Conservation (phyloP, 495 filamentous ascomycete genomes). For the Aspergillus ostianus region DNA sequence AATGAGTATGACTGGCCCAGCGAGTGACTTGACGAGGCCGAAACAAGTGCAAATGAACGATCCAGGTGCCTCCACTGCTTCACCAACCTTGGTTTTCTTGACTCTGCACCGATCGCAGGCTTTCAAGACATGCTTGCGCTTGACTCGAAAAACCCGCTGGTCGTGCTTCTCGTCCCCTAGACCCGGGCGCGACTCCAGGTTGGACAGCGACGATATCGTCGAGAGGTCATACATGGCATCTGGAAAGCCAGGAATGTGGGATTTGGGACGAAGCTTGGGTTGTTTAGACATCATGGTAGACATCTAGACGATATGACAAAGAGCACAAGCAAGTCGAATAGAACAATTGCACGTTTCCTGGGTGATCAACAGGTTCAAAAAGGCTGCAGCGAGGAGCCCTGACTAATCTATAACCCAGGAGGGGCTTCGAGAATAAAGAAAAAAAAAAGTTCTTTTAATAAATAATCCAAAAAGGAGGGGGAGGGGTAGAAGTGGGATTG, state of each 20-base stretch:
- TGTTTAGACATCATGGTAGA: conserved; percentile 38
- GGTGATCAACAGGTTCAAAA: conserved; percentile 7
- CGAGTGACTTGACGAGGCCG: not conserved
- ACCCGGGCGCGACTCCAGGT: conserved; percentile 31
- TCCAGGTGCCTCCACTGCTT: conserved; percentile 3
- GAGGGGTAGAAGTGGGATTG: conserved; percentile 17
- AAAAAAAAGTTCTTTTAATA: not conserved
- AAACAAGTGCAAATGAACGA: conserved; percentile 1
- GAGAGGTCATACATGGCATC: conserved; percentile 39
- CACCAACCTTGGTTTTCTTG: conserved; percentile 48
- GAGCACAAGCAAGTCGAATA: conserved; percentile 4
- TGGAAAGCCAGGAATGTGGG: conserved; percentile 35
- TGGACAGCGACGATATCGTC: conserved; percentile 32
- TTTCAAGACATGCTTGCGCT: conserved; percentile 49
- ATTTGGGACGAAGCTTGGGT: conserved; percentile 44
- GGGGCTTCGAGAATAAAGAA: not conserved
- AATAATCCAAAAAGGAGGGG: conserved; percentile 15
- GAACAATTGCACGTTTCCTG: conserved; percentile 8
- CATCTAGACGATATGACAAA: conserved; percentile 2
- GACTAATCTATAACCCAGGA: conserved; percentile 14
- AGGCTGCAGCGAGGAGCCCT: conserved; percentile 7
- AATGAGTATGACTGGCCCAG: conserved; percentile 15
- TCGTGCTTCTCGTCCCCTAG: conserved; percentile 40
- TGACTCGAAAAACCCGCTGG: conserved; percentile 48
- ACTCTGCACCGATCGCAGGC: conserved; percentile 50